Base-by-base conservation (phyloP, 2,329 filamentous ascomycete species). In the Stachybotrys chartarum region DNA sequence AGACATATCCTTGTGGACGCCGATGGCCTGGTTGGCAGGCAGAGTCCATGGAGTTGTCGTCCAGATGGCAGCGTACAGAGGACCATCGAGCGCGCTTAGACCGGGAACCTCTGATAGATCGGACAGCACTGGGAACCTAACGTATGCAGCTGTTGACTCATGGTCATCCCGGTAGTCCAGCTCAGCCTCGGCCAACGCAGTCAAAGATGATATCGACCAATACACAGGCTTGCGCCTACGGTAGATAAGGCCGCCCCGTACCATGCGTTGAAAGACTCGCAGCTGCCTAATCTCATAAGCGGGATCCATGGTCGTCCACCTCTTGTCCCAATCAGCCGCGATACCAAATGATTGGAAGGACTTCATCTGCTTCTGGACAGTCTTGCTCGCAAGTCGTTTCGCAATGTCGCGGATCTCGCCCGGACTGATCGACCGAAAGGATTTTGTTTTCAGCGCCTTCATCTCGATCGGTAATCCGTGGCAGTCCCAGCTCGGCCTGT, bases 31-130 rank as follows among this genome's bases (percentile, higher is more conserved):
- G 68, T 99, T 99, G 2, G 93, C 92, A 0, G 94, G 93, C 6
- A 99, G 76, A 0, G 94, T 99, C 94, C 94, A 99, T 0, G 94
- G 94, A 1, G 94, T 99, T 0, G 94, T 99, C 2, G 94, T 99
- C 94, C 94, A 99, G 53, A 97, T 90, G n/a, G 94, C 80, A n/a
- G 88, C 90, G 68, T 81, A 87, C 11, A 97, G 66, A 6, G 77
- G 73, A 5, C 78, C 77, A 6, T 71, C 61, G 24, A 81, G 68
- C 4, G 60, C 58, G 30, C 68, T 61, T 52, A 81, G 63, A 11
- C 67, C 69, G 0, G 71, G 64, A 3, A 72, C 60, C 5, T 60
- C 59, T 10, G 57, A 63, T 59, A 61, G 65, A 52, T 70, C 68
- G 7, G 67, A 68, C 12, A 83, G 69, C 31, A 97, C 77, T 1